phyloP scores from a whole-genome alignment of 306 rosid genomes.

The Rosa chinensis region DNA sequence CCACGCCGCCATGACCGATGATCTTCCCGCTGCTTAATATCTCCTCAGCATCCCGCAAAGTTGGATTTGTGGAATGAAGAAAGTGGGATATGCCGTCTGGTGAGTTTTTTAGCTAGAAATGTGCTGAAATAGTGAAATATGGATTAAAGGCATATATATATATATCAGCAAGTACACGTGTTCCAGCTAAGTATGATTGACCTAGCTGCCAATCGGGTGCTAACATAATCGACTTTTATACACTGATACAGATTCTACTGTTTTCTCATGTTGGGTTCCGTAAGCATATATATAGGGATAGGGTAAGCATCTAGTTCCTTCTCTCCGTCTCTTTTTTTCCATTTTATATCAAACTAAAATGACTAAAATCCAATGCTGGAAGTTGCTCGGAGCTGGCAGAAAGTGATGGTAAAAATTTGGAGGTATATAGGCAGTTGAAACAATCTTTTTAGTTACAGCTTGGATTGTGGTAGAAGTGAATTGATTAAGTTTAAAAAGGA shows the following conservation, averaged over 20 bases:
- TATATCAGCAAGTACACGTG: not conserved
- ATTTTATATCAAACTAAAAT: not conserved
- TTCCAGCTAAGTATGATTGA: conserved; percentile 1
- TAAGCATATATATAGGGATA: not conserved
- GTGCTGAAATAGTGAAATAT: not conserved
- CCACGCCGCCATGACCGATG: conserved; percentile 34
- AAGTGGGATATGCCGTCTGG: not conserved
- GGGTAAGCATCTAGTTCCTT: conserved; percentile 2
- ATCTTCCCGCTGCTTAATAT: not conserved
- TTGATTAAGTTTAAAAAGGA: not conserved
- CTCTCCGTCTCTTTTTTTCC: not conserved
- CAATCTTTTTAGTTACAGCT: not conserved
- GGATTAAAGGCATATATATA: conserved; percentile 3
- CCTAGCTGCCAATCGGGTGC: not conserved
- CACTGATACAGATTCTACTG: not conserved
- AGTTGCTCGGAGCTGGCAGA: not conserved
- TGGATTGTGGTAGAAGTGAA: not conserved
- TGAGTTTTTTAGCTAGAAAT: not conserved
- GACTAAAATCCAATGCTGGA: conserved; percentile 10
- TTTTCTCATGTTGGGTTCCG: not conserved
- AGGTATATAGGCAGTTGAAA: not conserved
- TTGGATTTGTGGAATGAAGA: not conserved
- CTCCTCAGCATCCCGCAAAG: not conserved
- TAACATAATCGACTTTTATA: not conserved
- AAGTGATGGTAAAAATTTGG: not conserved